A percentile compares a stretch with the other conserved stretches of the same genome.
phyloP scores from a whole-genome alignment of 805 yeast species.

The Candida adriatica region DNA sequence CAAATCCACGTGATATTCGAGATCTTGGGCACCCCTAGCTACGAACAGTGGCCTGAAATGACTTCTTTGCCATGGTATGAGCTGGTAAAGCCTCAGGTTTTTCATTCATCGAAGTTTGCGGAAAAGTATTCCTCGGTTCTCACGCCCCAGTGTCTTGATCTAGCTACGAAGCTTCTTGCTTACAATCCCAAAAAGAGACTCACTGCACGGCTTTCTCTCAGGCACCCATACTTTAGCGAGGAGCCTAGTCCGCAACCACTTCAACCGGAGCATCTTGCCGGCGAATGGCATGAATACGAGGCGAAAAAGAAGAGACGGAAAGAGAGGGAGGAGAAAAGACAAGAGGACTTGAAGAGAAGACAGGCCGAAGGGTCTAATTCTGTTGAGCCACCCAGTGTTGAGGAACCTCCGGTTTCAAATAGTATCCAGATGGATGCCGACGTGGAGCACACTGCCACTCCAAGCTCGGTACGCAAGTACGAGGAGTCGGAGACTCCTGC shows the following conservation, averaged over 20 bases:
- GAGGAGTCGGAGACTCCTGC: no score
- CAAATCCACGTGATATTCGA: constrained; percentile 73
- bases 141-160: constrained; percentile 50
- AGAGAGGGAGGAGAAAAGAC: constrained; percentile 20
- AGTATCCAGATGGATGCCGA: no score
- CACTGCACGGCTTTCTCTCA: constrained; percentile 62
- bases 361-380: neutral
- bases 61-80: constrained; percentile 88
- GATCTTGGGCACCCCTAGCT: constrained; percentile 81
- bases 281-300: constrained; percentile 97
- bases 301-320: constrained; percentile 59
- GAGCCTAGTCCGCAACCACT: constrained; percentile 63
- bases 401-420: no score
- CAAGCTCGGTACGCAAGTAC: no score
- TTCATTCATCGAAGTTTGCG: constrained; percentile 29
- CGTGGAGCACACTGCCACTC: no score
- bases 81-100: constrained; percentile 53
- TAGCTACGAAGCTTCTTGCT: constrained; percentile 55
- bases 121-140: constrained; percentile 34
- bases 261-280: constrained; percentile 45
- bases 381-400: no score
- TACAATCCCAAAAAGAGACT: constrained; percentile 67
- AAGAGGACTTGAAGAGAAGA: neutral
- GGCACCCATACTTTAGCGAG: constrained; percentile 63
- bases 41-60: constrained; percentile 70